Evolutionary conservation across 495 filamentous ascomycete species (phyloP), one percentile per base, ranked within the genome.

Genomic region (Pyrenopolyporus hunteri): DNA sequence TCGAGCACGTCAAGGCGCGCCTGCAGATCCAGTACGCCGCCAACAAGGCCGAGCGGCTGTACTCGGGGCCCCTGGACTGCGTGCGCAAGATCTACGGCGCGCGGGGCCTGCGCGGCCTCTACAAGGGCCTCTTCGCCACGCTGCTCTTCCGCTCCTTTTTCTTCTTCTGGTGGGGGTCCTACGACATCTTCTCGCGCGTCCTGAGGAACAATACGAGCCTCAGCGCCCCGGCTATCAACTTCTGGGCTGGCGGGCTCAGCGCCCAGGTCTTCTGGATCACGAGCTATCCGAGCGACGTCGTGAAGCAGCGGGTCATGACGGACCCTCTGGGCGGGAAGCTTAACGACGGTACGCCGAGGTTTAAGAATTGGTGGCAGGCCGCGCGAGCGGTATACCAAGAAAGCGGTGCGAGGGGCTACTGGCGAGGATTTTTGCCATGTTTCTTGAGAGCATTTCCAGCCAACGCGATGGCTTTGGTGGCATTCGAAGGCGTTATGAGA

Each of bases 291-390:
- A 88, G 86, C 25, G 94, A 98, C 69, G 93, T 97, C 10, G 89
- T 98, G 17, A 98, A 98, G 79, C 93, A 97, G 74, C 85, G 92
- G n/a, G 85, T 98, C 46, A 97, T 98, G 94, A 96, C 92, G 14
- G 94, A 97, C 71, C 84, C 87, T 1, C 75, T 98, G 59, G 93
- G 87, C 3, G 85, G 87, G 0, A 81, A 81, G 8, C 72, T 91
- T 13, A 79, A 79, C 7, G 90, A 91, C 59, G 89, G 90, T 5
- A 74, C 84, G 66, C 80, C 86, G 55, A 80, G 78, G 66, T 97
- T 92, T 73, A 79, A 69, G 16, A 78, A 81, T 45, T 98, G 94
- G 94, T 85, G 78, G 66, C 85, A 91, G 63, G 93, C 94, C 1
- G 93, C 91, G 11, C 77, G 69, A 57, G 84, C 88, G 8, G 87